phyloP scores from a whole-genome alignment of 768 basidiomycete genomes.

The Cystobasidium tubakii region DNA sequence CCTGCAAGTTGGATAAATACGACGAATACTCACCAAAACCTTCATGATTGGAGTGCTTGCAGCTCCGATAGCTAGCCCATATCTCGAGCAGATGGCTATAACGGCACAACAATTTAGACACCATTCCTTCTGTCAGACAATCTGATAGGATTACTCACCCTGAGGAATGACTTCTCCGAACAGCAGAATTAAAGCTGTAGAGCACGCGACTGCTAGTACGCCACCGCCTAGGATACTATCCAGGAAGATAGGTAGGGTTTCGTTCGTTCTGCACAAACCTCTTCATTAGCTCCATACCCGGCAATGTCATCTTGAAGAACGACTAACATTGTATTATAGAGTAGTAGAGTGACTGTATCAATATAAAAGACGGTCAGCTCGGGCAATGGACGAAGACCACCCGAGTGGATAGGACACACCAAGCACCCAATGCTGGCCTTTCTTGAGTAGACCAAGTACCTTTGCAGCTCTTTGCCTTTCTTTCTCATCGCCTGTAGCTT shows the following conservation, averaged over 20 bases:
- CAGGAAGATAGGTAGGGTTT: conserved; percentile 53
- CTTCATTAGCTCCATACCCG: too few relatives aligned
- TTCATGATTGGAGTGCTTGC: conserved; percentile 69
- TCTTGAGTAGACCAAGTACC: conserved; percentile 57
- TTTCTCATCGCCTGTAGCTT: conserved; percentile 39
- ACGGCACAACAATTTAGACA: neutral
- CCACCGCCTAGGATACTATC: conserved; percentile 53
- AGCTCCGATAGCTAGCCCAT: conserved; percentile 75
- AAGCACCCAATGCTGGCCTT: conserved; percentile 85
- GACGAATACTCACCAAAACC: conserved; percentile 62
- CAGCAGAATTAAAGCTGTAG: conserved; percentile 48
- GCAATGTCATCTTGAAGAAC: too few relatives aligned
- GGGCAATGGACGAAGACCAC: neutral
- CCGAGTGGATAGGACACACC: conserved; percentile 62
- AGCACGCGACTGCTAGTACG: conserved; percentile 51
- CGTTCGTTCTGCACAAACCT: conserved; percentile 51
- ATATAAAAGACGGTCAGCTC: conserved; percentile 7
- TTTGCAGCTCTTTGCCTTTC: conserved; percentile 49
- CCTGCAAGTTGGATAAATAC: neutral
- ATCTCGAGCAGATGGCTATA: conserved; percentile 64
- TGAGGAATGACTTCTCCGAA: conserved; percentile 62
- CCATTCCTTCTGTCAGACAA: neutral
- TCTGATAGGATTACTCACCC: conserved; percentile 39
- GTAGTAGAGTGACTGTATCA: conserved; percentile 24
- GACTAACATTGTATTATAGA: conserved; percentile 22